These are phyloP conservation scores for Sechiopsis laciniata DNA, from an alignment of 306 rosid species.

Conservation along the genomic window DNA sequence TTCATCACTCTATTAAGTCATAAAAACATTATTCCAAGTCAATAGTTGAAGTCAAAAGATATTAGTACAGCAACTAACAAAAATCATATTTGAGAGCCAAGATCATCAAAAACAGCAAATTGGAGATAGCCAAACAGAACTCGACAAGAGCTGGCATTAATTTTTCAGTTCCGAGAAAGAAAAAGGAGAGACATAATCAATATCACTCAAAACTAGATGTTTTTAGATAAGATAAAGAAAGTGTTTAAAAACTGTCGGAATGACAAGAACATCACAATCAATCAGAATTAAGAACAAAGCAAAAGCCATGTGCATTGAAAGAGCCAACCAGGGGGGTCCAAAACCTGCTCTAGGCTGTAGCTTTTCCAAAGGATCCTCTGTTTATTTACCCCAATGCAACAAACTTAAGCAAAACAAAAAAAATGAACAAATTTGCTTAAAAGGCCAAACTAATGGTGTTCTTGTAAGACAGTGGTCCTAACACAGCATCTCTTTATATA, in stretches of 20 bases:
- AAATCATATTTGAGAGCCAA: too few relatives aligned
- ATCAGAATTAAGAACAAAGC: background rate
- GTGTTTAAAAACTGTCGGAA: slow-evolving; percentile 4
- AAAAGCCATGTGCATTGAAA: background rate
- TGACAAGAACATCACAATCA: slow-evolving; percentile 7
- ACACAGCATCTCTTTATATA: background rate
- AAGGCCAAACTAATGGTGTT: background rate
- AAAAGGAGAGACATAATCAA: background rate
- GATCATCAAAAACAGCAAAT: too few relatives aligned
- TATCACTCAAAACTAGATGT: background rate
- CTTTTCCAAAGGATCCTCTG: background rate
- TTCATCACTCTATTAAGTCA: background rate
- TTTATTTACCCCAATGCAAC: background rate
- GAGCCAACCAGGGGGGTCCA: background rate
- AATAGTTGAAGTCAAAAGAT: background rate
- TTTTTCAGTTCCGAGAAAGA: background rate
- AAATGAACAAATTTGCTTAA: background rate
- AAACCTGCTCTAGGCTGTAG: background rate
- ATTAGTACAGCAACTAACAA: too few relatives aligned
- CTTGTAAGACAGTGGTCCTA: background rate
- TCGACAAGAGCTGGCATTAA: background rate
- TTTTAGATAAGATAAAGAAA: background rate
- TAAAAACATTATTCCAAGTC: background rate
- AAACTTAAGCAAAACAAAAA: background rate
- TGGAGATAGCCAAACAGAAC: background rate